phyloP scores from a whole-genome alignment of 768 basidiomycete genomes.

The Leucogyrophana mollusca region DNA sequence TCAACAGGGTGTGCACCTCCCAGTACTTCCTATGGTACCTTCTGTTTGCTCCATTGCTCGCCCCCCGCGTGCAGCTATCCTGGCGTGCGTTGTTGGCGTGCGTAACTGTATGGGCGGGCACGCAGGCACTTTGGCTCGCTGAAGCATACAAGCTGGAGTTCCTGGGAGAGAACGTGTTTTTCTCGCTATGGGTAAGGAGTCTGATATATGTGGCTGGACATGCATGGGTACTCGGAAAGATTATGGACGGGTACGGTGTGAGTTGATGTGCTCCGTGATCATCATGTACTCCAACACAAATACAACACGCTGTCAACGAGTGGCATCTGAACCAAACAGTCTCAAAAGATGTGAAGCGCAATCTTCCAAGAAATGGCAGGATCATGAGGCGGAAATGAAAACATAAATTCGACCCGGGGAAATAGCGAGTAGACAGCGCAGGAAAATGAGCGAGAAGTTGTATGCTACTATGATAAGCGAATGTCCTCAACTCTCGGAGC shows the following conservation, averaged over 20 bases:
- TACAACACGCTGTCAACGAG: no score
- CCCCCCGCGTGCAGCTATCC: conserved; percentile 63
- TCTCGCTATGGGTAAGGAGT: conserved; percentile 76
- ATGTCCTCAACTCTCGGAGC: no score
- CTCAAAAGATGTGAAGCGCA: no score
- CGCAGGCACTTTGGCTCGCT: conserved; percentile 87
- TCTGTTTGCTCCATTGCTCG: conserved; percentile 79
- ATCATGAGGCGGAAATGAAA: no score
- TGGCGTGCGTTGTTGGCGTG: conserved; percentile 38
- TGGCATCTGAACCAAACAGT: no score
- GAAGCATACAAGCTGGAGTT: conserved; percentile 93
- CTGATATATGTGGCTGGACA: conserved; percentile 74
- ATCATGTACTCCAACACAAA: no score
- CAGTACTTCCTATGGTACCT: conserved; percentile 99
- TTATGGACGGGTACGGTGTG: conserved; percentile 50
- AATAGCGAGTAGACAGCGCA: no score
- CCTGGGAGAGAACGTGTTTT: conserved; percentile 69
- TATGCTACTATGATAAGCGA: no score
- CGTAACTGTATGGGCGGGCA: conserved; percentile 64
- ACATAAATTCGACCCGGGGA: no score
- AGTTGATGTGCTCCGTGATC: no score
- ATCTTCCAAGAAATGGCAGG: no score
- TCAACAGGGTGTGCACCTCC: conserved; percentile 98
- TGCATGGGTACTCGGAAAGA: conserved; percentile 70
- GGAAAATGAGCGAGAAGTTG: no score